Percentiles rank a stretch among this genome's conserved stretches.
Evolutionary conservation across 1,284 basidiomycete species (phyloP).

Genomic region (Entoloma clypeatum): DNA sequence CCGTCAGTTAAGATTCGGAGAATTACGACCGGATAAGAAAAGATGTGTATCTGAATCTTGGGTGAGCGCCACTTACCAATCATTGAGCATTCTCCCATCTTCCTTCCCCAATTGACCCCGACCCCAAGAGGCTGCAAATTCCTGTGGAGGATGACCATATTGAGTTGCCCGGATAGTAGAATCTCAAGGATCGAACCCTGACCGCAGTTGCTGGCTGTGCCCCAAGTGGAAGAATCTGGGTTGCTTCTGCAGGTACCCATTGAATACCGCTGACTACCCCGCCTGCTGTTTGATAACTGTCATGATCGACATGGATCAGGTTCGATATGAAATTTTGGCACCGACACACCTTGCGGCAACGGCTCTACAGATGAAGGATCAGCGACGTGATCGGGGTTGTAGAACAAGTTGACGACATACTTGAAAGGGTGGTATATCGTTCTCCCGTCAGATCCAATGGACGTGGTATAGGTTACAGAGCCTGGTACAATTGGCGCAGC

Average conservation of each 20-base stretch:
- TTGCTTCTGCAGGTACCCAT: slow-evolving; percentile 70
- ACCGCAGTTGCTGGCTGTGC: slow-evolving; percentile 58
- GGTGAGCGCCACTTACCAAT: slow-evolving; percentile 44
- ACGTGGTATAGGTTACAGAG: slow-evolving; percentile 65
- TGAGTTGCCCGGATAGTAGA: slow-evolving; percentile 7
- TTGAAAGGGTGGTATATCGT: slow-evolving; percentile 66
- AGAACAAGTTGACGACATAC: slow-evolving; percentile 35
- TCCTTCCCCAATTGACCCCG: slow-evolving; percentile 38
- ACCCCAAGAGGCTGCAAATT: slow-evolving; percentile 56
- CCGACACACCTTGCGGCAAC: slow-evolving; percentile 57
- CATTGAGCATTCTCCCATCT: slow-evolving; percentile 41
- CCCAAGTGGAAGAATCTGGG: slow-evolving; percentile 52
- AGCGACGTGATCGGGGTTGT: slow-evolving; percentile 17
- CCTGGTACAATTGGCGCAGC: slow-evolving; percentile 40
- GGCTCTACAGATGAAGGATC: slow-evolving; percentile 42
- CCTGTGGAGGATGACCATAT: slow-evolving; percentile 32
- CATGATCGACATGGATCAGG: slow-evolving; percentile 22
- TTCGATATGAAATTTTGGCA: slow-evolving; percentile 8
- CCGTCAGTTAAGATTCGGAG: slow-evolving; percentile 7
- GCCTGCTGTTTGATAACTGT: slow-evolving; percentile 65
- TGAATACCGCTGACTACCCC: slow-evolving; percentile 69
- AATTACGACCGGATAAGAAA: slow-evolving; percentile 7
- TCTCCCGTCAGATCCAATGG: slow-evolving; percentile 53
- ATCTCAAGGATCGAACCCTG: slow-evolving; percentile 19
- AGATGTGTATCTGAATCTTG: slow-evolving; percentile 5